These are phyloP conservation scores for Solanum tacnaense DNA, from an alignment of 257 asterid species.

Conservation along the genomic window DNA sequence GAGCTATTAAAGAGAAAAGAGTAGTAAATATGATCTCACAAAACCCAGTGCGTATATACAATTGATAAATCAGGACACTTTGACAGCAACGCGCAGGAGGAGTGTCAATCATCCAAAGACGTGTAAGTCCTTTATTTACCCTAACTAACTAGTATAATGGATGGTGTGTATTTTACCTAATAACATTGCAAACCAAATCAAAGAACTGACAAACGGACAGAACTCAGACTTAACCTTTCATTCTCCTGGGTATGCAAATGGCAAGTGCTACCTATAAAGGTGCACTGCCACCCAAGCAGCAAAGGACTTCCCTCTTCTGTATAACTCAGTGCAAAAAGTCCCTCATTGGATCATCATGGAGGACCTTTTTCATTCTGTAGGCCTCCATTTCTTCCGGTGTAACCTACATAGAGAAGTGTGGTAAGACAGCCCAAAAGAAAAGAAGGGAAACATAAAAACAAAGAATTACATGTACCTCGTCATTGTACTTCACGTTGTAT, in stretches of 20 bases:
- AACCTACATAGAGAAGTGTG: conserved; percentile 22
- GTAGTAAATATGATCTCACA: neutral
- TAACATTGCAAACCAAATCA: neutral
- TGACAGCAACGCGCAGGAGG: neutral
- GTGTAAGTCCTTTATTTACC: neutral
- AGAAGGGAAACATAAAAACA: neutral
- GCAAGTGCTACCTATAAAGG: neutral
- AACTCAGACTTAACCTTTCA: neutral
- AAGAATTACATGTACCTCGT: conserved; percentile 43
- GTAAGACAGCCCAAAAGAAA: neutral
- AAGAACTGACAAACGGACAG: neutral
- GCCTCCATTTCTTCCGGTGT: conserved; percentile 74
- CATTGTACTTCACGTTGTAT: conserved; percentile 82
- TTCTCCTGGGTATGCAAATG: neutral
- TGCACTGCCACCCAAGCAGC: neutral
- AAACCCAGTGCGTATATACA: neutral
- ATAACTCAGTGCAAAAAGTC: conserved; percentile 39
- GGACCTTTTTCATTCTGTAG: conserved; percentile 61
- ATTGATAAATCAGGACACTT: neutral
- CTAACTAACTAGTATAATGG: neutral
- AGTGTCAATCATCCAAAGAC: neutral
- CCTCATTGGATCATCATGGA: conserved; percentile 69
- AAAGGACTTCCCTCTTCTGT: neutral
- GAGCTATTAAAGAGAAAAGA: neutral
- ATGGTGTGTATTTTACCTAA: neutral